Conservation (phyloP, 345 rosid genomes). For the Cochlearia excelsa region DNA sequence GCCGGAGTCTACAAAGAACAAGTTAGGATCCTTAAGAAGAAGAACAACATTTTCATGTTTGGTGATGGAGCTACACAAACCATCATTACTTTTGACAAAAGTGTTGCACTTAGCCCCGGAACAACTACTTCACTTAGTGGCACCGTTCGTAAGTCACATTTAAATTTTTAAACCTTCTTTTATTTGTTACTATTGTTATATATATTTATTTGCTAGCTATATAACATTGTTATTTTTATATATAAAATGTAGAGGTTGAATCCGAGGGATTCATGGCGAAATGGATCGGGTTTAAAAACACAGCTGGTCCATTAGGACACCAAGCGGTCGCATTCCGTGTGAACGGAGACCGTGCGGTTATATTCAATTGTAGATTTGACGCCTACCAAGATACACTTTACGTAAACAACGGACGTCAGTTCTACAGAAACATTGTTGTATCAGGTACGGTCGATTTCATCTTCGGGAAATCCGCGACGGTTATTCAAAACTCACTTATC, state of each 20-base stretch:
- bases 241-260: slow-evolving; percentile 43
- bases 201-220: too few relatives aligned
- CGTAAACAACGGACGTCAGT: slow-evolving; percentile 19
- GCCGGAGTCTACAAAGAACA: slow-evolving; percentile 56
- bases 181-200: too few relatives aligned
- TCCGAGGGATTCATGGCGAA: slow-evolving; percentile 32
- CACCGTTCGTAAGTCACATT: slow-evolving; percentile 37
- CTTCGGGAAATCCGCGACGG: slow-evolving; percentile 55
- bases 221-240: too few relatives aligned
- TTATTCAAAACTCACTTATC: slow-evolving; percentile 65
- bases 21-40: slow-evolving; percentile 40
- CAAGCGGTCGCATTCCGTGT: slow-evolving; percentile 50
- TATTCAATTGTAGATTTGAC: slow-evolving; percentile 45
- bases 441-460: slow-evolving; percentile 77
- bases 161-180: not conserved
- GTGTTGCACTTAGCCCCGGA: slow-evolving; percentile 40
- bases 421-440: slow-evolving; percentile 64
- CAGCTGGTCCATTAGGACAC: slow-evolving; percentile 60
- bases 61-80: slow-evolving; percentile 72
- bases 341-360: too few relatives aligned
- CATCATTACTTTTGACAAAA: slow-evolving; percentile 47
- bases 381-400: slow-evolving; percentile 69
- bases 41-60: slow-evolving; percentile 54
- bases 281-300: slow-evolving; percentile 61
- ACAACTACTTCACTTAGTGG: slow-evolving; percentile 48